phyloP scores from a whole-genome alignment of 345 rosid species.

The Eucalyptus rudis region DNA sequence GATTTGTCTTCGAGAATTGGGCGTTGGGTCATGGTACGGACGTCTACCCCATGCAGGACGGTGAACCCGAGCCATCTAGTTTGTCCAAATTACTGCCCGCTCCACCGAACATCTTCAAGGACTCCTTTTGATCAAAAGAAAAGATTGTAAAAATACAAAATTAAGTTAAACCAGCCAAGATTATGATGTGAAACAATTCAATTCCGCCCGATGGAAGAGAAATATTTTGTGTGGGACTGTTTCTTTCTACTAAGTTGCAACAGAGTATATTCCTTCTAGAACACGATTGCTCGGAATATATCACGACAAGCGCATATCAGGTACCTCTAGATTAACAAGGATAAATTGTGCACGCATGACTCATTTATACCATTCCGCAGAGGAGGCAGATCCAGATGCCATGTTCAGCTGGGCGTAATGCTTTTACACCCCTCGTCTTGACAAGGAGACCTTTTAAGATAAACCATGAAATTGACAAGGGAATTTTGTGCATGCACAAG shows the following conservation, averaged over 20 bases:
- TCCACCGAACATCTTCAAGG: not conserved
- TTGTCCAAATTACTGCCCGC: not conserved
- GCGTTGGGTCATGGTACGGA: not conserved
- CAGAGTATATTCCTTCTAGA: not conserved
- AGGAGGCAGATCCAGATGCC: not conserved
- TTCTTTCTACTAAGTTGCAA: not conserved
- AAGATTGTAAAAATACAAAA: not conserved
- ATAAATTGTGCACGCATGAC: no score
- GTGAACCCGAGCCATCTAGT: slow-evolving; percentile 1
- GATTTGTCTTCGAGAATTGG: not conserved
- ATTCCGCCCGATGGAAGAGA: not conserved
- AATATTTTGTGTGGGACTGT: not conserved
- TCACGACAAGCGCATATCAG: not conserved
- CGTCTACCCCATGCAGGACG: slow-evolving; percentile 12
- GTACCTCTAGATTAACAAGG: slow-evolving; percentile 6
- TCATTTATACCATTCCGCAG: no score
- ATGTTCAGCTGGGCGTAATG: not conserved
- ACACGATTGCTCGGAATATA: not conserved
- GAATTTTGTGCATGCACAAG: not conserved
- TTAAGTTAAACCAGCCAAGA: not conserved
- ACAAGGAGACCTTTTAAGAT: not conserved
- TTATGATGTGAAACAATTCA: not conserved
- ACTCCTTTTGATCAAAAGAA: not conserved
- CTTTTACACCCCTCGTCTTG: not conserved
- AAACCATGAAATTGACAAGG: not conserved